A percentile compares a stretch with the other conserved stretches of the same genome.
Conservation (phyloP, 129 eudicot genomes). For the Artemisia tridentata region DNA sequence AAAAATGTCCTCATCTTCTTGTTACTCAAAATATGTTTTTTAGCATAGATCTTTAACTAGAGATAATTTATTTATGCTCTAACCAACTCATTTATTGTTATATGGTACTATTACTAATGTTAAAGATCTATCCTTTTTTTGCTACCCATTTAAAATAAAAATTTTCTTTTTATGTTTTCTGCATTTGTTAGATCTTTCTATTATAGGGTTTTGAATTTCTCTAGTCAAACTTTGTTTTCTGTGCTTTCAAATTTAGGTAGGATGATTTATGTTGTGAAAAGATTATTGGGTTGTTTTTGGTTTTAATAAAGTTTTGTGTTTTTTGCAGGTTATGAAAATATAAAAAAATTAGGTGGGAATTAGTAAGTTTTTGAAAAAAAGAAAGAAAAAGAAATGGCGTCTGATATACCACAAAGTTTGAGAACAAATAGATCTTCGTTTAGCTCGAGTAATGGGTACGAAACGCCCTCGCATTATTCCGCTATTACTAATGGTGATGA, state of each 20-base stretch:
- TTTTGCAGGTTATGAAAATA: constrained; percentile 13
- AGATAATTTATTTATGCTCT: constrained; percentile 11
- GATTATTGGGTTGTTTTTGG: not conserved
- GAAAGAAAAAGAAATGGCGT: constrained; percentile 37
- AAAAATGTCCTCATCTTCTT: constrained; percentile 1
- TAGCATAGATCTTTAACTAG: constrained; percentile 27
- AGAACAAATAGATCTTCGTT: constrained; percentile 71
- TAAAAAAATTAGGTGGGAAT: constrained; percentile 16
- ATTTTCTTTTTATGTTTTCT: not conserved
- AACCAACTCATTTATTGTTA: not conserved
- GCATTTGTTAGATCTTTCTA: constrained; percentile 26
- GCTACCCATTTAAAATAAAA: not conserved
- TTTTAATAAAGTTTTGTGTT: not conserved
- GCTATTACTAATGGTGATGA: constrained; percentile 74
- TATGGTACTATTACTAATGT: not conserved
- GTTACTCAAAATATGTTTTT: not conserved
- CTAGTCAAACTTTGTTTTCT: constrained; percentile 1
- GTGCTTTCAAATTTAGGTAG: too few relatives aligned
- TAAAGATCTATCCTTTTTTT: not conserved
- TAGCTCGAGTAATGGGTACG: constrained; percentile 75
- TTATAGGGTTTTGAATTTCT: constrained; percentile 7
- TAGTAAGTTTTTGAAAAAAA: constrained; percentile 6
- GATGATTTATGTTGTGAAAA: too few relatives aligned
- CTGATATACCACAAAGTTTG: constrained; percentile 70
- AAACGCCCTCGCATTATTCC: constrained; percentile 67